Evolutionary conservation across 148 eudicot genomes (phyloP).

Genomic region (Beta vulgaris): DNA sequence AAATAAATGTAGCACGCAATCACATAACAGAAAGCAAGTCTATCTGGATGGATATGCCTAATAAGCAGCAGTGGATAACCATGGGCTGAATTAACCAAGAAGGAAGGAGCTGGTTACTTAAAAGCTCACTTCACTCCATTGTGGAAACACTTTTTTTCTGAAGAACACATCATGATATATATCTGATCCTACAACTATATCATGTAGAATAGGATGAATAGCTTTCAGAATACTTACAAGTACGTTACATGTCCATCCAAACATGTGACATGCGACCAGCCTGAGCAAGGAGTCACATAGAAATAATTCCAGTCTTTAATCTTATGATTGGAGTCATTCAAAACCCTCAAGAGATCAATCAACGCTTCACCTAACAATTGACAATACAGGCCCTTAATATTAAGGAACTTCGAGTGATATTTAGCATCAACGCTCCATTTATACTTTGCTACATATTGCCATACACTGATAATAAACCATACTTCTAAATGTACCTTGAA

Average conservation of each 20-base stretch:
- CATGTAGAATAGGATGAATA: not conserved
- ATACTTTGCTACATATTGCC: not conserved
- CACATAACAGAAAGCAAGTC: not conserved
- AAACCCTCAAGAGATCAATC: slow-evolving; percentile 44
- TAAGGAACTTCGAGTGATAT: not conserved
- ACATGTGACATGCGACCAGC: slow-evolving; percentile 91
- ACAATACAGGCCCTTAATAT: slow-evolving; percentile 10
- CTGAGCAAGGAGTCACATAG: slow-evolving; percentile 79
- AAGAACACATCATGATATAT: not conserved
- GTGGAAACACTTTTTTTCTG: not conserved
- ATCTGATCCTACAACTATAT: no score
- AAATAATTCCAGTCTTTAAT: slow-evolving; percentile 58
- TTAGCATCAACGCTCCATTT: not conserved
- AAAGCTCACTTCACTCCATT: not conserved
- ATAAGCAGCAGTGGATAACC: not conserved
- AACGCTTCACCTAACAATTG: slow-evolving; percentile 69
- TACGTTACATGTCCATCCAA: slow-evolving; percentile 61
- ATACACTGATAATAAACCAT: not conserved
- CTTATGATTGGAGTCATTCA: slow-evolving; percentile 56
- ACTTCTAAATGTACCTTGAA: not conserved
- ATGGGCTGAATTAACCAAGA: not conserved
- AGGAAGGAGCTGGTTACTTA: not conserved
- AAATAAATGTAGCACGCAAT: slow-evolving; percentile 1
- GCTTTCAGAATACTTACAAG: slow-evolving; percentile 47
- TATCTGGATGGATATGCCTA: not conserved